phyloP scores from a whole-genome alignment of 192 early-diverging fungal species.

The Entomortierella beljakovae region DNA sequence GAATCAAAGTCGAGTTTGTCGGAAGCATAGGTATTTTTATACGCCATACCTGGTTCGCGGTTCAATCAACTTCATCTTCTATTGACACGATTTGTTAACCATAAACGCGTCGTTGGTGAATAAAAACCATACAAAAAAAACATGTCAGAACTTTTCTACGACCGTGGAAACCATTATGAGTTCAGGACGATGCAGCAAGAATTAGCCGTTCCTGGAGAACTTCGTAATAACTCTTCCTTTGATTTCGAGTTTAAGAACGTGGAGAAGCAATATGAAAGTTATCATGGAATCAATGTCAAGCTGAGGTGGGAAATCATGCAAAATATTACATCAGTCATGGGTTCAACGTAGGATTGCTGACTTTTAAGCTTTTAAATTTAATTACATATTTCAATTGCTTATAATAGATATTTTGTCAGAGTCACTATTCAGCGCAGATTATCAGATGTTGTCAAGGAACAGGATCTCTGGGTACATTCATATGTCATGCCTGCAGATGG shows the following conservation, averaged over 20 bases:
- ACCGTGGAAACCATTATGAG: constrained; percentile 94
- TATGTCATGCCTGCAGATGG: constrained; percentile 93
- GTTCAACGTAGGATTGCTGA: too few relatives aligned
- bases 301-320: constrained; percentile 64
- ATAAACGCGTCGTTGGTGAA: not conserved
- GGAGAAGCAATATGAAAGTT: constrained; percentile 99
- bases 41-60: too few relatives aligned
- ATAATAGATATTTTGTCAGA: constrained; percentile 89
- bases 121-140: too few relatives aligned
- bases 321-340: too few relatives aligned
- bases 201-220: constrained; percentile 93
- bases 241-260: constrained; percentile 99
- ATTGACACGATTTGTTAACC: not conserved
- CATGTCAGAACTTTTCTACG: constrained; percentile 97
- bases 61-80: not conserved
- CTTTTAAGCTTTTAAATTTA: too few relatives aligned
- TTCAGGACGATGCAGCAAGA: constrained; percentile 95
- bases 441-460: constrained; percentile 88
- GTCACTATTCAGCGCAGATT: constrained; percentile 90
- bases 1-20: constrained; percentile 99
- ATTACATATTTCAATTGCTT: not conserved
- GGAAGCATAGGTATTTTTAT: constrained; percentile 97
- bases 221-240: constrained; percentile 82
- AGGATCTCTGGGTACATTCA: constrained; percentile 99
- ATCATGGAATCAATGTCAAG: constrained; percentile 98